Conservation (phyloP, 2,329 filamentous ascomycete species). For the Xylaria sp. region DNA sequence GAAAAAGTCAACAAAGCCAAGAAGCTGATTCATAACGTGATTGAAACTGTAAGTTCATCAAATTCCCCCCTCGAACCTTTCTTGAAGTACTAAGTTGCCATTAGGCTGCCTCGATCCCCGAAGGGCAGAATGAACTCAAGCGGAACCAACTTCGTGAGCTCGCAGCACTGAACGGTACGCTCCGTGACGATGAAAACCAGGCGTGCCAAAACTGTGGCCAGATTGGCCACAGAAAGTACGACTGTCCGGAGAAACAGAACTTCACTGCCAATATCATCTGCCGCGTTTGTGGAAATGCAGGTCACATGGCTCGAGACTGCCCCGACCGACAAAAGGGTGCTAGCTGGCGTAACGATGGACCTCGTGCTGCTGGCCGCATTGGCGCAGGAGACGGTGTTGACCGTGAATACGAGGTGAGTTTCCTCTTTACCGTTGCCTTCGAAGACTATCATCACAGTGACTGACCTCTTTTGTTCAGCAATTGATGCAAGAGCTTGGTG, state of each 20-base stretch:
- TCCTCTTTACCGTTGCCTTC: background rate
- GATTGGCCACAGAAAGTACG: slow-evolving; percentile 98
- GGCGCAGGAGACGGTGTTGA: slow-evolving; percentile 86
- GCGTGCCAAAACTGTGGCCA: slow-evolving; percentile 99
- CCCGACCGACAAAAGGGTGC: slow-evolving; percentile 91
- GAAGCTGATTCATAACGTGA: slow-evolving; percentile 97
- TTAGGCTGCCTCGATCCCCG: slow-evolving; percentile 96
- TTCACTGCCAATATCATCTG: slow-evolving; percentile 99
- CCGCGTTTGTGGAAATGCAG: slow-evolving; percentile 96
- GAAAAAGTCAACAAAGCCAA: slow-evolving; percentile 99
- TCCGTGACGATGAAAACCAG: slow-evolving; percentile 99
- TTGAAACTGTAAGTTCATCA: slow-evolving; percentile 83
- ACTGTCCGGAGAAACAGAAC: slow-evolving; percentile 97
- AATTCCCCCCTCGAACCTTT: background rate
- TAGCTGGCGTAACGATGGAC: slow-evolving; percentile 85
- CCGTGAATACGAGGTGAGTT: slow-evolving; percentile 89
- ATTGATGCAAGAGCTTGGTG: slow-evolving; percentile 97
- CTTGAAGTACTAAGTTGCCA: slow-evolving; percentile 37
- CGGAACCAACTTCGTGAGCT: slow-evolving; percentile 98
- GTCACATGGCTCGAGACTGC: slow-evolving; percentile 98
- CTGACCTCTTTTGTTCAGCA: slow-evolving; percentile 68
- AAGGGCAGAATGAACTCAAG: slow-evolving; percentile 99
- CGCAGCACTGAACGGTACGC: slow-evolving; percentile 96
- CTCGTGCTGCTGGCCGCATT: slow-evolving; percentile 70
- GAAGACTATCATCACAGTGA: slow-evolving; percentile 36